phyloP scores from a whole-genome alignment of 2,329 filamentous ascomycete genomes.

The Ciborinia camelliae region DNA sequence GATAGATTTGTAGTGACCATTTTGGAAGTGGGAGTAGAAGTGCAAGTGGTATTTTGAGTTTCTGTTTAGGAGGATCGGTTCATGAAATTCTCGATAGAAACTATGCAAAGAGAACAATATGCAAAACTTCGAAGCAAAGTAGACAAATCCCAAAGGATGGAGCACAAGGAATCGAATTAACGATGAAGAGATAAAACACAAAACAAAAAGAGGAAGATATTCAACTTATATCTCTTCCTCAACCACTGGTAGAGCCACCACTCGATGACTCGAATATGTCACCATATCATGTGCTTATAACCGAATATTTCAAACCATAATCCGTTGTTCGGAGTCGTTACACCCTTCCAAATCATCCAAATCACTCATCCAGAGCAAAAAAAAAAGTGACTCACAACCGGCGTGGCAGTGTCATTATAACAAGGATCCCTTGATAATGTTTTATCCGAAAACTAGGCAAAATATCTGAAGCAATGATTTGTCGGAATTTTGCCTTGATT shows the following conservation, averaged over 20 bases:
- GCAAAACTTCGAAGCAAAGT: not conserved
- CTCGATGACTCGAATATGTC: conserved; percentile 7
- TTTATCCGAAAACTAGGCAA: not conserved
- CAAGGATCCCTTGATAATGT: conserved; percentile 8
- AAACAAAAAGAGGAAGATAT: not conserved
- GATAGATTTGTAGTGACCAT: not conserved
- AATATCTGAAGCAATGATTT: not conserved
- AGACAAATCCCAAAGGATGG: not conserved
- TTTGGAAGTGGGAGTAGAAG: not conserved
- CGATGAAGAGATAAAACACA: not conserved
- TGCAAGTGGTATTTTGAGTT: not conserved
- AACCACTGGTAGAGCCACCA: not conserved
- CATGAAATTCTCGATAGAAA: not conserved
- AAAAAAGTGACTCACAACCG: conserved; percentile 5
- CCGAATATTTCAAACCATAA: not conserved
- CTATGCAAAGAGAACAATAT: not conserved
- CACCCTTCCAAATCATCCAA: not conserved
- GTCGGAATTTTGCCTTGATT: not conserved
- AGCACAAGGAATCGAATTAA: not conserved
- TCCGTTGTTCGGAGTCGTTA: not conserved
- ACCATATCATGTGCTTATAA: conserved; percentile 1
- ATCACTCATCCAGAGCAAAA: not conserved
- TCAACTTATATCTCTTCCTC: not conserved
- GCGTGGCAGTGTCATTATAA: conserved; percentile 6
- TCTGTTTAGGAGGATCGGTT: not conserved